Evolutionary conservation across 148 eudicot genomes (phyloP), one percentile per base, ranked within the genome.

Genomic region (Chenopodium berlandieri): DNA sequence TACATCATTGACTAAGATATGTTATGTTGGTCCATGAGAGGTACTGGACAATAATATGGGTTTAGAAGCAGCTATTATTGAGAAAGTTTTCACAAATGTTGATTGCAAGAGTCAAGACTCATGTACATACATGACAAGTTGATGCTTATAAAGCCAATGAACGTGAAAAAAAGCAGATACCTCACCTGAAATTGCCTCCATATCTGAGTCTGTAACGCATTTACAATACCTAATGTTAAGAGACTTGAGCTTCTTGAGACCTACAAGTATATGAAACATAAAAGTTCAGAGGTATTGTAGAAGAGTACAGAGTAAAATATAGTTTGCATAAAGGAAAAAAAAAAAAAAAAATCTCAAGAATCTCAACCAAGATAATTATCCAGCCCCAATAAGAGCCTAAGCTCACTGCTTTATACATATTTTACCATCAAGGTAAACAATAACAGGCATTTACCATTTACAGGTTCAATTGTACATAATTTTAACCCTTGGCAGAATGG

Each of bases 161-260:
- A 37, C 60, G 11, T 17, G 75, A 32, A 46, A 31, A 50, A 25
- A 20, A 54, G 47, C 30, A 71, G 30, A 50, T 34, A 77, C 52
- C n/a, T 48, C 60, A 85, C 87, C 87, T 85, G 87, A 82, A 82
- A 85, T 20, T 23, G 85, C 87, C 80, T 82, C 77, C 83, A 85
- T 71, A 80, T 85, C 87, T 34, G 87, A 78, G 73, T 85, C 87
- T 3, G 80, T 75, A 52, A 85, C 75, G 77, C 85, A 85, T 69
- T 82, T 85, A 71, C 87, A 85, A 64, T 85, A 85, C 80, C 87
- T 69, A 82, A 79, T 71, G 70, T 85, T 85, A 34, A 85, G 87
- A 48, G 87, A 78, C 74, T 79, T 75, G 69, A 85, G 87, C 76
- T 85, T 85, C 85, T 82, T 85, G 60, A 85, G 87, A 78, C 85